Base-by-base conservation (phyloP, 2,329 filamentous ascomycete genomes). In the Trichophyton benhamiae region DNA sequence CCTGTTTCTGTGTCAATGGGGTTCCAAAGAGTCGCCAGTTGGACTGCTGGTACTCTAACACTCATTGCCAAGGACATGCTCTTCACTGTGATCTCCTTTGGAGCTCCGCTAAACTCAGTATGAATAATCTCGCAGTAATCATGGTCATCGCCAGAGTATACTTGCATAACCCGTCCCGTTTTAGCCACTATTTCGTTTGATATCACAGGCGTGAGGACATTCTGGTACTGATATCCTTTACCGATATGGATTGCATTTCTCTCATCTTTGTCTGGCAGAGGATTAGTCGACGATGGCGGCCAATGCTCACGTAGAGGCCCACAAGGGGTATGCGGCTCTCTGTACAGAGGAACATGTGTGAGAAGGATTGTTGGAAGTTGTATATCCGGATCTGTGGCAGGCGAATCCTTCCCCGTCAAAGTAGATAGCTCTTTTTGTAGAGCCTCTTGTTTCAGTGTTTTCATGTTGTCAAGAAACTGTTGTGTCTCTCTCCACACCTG, bases 41-140 rank as follows among this genome's bases (percentile, higher is more conserved):
- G 78, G 67, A 99, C 94, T 0, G 91, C 94, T 0, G 94, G 94
- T 4, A 82, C 86, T 0, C 89, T 83, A 0, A 99, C 88, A 7
- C 94, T 91, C 94, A 97, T 97, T 17, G 90, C 91, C 90, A 92
- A 96, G 69, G 87, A 95, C 66, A 95, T 84, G 69, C 87, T 91
- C 77, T 99, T 99, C 68, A 97, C 91, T 0, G 94, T 99, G 65
- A 96, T 95, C 72, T 99, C 94, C 27, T 80, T 82, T 3, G 79
- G 81, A 0, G 78, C 76, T 38, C 80, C 81, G 65, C 85, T 85
- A 63, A 86, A 83, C 17, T 83, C 80, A 2, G 85, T 83, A 73
- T 99, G 94, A 0, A 86, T 80, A 5, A 97, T 77, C 69, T 96
- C 91, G 75, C 94, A 99, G 76, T 97, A 96, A 76, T 99, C 94